These are phyloP conservation scores for Thelephora terrestris DNA, from an alignment of 1,284 basidiomycete genomes.

Conservation along the genomic window DNA sequence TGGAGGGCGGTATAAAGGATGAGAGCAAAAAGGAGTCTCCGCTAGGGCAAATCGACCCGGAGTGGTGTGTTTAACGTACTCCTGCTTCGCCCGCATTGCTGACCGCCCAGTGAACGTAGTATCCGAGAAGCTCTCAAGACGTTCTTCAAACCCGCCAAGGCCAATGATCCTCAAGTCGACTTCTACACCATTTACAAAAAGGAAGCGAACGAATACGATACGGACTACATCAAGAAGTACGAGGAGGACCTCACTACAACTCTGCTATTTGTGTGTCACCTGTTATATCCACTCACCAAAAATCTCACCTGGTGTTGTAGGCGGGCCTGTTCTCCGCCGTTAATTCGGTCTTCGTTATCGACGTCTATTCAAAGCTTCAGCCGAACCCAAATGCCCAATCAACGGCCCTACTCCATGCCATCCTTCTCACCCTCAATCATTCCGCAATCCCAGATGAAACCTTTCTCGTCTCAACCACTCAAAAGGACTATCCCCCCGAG, in stretches of 20 bases:
- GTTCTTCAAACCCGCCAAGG: too few species aligned
- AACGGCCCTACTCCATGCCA: too few species aligned
- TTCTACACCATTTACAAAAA: not conserved
- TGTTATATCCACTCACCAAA: not conserved
- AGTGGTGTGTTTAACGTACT: too few species aligned
- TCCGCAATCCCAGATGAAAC: too few species aligned
- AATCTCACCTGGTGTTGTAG: not conserved
- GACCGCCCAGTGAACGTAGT: too few species aligned
- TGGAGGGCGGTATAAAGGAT: too few species aligned
- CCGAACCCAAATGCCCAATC: not conserved
- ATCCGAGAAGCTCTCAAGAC: too few species aligned
- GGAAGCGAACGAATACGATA: not conserved
- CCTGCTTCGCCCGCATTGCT: too few species aligned
- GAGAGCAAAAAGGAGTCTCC: too few species aligned
- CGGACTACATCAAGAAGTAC: conserved; percentile 1
- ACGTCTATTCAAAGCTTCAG: not conserved
- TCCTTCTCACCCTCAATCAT: too few species aligned
- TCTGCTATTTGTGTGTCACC: conserved; percentile 3
- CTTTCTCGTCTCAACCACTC: not conserved
- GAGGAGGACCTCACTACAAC: conserved; percentile 8
- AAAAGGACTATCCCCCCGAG: not conserved
- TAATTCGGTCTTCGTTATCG: not conserved
- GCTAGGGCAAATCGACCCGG: too few species aligned
- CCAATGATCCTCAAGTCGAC: too few species aligned
- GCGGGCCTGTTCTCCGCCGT: not conserved